Evolutionary conservation across 2,329 filamentous ascomycete genomes (phyloP), one percentile per base, ranked within the genome.

Genomic region (Penicillium sp.): DNA sequence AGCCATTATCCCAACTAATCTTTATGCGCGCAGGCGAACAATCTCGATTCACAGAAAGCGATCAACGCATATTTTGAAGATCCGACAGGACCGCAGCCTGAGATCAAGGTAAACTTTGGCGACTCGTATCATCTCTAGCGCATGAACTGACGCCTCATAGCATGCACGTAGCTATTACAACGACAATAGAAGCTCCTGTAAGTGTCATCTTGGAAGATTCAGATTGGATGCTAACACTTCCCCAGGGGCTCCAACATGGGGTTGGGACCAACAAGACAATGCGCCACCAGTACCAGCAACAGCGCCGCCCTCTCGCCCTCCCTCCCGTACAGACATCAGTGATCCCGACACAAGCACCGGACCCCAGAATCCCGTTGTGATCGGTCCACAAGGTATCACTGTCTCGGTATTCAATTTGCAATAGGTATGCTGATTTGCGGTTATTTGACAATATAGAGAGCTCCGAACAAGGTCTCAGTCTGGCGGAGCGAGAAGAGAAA

Each of bases 61-160:
- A 72, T 78, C 57, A 78, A 79, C 63, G 76, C 76, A 18, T 79
- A 74, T 59, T 77, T 76, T 32, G 76, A 79, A 64, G 74, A 77
- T 59, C 74, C 75, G 14, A 68, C 67, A 14, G 67, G 69, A 26
- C 61, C 68, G 18, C 65, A 67, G 40, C 56, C 68, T 23, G 64
- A 67, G 41, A 55, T 61, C 47, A 58, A 74, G 67, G 73, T 74
- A 59, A 57, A 51, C 27, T 13, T 36, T 44, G 23, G 48, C 35
- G 19, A 18, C 18, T 18, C 27, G 38, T 18, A 43, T 4, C 18
- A 41, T 49, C 38, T 53, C 14, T 10, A 23, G 19, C 40, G 16
- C 48, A 9, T 30, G 42, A 26, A 35, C 52, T 62, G 47, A 62
- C 53, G 32, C 39, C 29, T 9, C 16, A 36, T 30, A 47, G 47